Evolutionary conservation across 2,329 filamentous ascomycete genomes (phyloP).

Genomic region (Diplocarpon mali): DNA sequence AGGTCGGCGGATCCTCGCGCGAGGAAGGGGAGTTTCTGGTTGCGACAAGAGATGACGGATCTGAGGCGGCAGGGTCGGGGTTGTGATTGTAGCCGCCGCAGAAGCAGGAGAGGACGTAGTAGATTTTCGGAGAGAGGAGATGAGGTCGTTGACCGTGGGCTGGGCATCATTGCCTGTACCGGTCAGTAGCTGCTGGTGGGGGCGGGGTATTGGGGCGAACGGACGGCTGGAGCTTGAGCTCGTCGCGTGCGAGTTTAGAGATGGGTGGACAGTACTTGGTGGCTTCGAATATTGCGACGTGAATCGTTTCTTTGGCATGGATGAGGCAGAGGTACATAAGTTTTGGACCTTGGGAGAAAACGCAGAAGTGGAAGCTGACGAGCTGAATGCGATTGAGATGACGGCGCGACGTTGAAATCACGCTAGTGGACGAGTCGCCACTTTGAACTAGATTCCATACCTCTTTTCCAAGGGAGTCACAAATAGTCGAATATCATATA

Average conservation of each 20-base stretch:
- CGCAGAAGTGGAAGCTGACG: neutral
- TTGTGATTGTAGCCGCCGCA: conserved; percentile 8
- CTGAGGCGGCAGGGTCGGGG: conserved; percentile 46
- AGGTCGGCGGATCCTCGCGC: conserved; percentile 29
- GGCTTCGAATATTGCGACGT: conserved; percentile 46
- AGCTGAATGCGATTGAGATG: no score
- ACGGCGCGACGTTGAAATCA: no score
- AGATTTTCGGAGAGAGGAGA: conserved; percentile 43
- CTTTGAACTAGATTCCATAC: no score
- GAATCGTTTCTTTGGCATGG: conserved; percentile 55
- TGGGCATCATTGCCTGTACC: conserved; percentile 24
- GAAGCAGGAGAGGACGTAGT: conserved; percentile 16
- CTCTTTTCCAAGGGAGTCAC: no score
- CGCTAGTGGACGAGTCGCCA: no score
- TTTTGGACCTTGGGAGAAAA: neutral
- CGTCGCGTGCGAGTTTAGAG: conserved; percentile 31
- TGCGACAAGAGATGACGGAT: conserved; percentile 49
- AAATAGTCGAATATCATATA: no score
- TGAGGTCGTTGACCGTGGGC: conserved; percentile 46
- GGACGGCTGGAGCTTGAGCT: conserved; percentile 16
- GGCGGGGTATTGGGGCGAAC: conserved; percentile 8
- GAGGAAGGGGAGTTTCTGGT: conserved; percentile 43
- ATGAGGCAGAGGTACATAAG: neutral
- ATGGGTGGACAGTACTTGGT: conserved; percentile 41
- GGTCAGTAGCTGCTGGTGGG: conserved; percentile 2